These are phyloP conservation scores for Croton laevigatus DNA, from an alignment of 441 rosid species.

Conservation along the genomic window DNA sequence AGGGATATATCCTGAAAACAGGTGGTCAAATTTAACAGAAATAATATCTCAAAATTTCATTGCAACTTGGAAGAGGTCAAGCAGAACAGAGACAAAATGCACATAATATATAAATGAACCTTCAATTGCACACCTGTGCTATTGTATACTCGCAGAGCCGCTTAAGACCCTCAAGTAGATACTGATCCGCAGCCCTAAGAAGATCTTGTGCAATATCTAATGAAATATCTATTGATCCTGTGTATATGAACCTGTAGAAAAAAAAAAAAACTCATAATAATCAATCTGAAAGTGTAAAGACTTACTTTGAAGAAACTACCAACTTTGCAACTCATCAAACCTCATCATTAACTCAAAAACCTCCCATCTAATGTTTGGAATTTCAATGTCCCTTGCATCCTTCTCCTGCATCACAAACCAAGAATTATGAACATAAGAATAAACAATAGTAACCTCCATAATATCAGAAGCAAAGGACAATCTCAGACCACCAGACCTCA, in stretches of 20 bases:
- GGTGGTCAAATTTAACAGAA: background rate
- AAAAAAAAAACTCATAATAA: slow-evolving; percentile 18
- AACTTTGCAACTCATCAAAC: slow-evolving; percentile 35
- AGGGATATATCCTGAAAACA: slow-evolving; percentile 71
- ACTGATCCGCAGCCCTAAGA: slow-evolving; percentile 97
- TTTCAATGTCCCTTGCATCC: slow-evolving; percentile 96
- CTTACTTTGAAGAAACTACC: background rate
- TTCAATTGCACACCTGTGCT: slow-evolving; percentile 70
- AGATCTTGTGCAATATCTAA: slow-evolving; percentile 91
- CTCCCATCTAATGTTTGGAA: slow-evolving; percentile 99
- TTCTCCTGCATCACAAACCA: slow-evolving; percentile 58
- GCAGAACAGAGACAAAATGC: slow-evolving; percentile 15
- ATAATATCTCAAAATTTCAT: slow-evolving; percentile 14
- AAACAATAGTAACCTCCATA: background rate
- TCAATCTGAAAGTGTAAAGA: background rate
- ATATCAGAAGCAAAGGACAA: background rate
- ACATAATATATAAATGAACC: slow-evolving; percentile 10
- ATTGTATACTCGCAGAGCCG: slow-evolving; percentile 95
- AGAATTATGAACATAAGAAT: slow-evolving; percentile 9
- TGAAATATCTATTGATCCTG: slow-evolving; percentile 87
- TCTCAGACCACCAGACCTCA: background rate
- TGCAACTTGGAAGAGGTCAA: slow-evolving; percentile 1
- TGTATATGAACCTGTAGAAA: slow-evolving; percentile 77
- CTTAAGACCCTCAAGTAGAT: slow-evolving; percentile 95
- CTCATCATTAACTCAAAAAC: slow-evolving; percentile 99